phyloP scores from a whole-genome alignment of 352 stramenopile species.

The Globisporangium takayamanum region DNA sequence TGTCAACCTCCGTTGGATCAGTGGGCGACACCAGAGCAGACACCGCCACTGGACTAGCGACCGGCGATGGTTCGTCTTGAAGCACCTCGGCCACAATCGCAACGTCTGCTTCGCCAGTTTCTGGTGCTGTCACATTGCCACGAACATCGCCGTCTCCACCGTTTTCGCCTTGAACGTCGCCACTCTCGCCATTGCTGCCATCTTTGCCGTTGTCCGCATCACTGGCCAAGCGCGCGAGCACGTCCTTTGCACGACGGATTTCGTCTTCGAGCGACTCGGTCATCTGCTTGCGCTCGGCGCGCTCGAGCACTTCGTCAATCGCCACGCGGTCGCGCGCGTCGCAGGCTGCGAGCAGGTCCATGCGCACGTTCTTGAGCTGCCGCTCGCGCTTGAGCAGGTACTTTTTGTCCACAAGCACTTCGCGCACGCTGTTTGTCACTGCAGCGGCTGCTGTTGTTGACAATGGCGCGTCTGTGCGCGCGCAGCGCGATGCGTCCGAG shows the following conservation, averaged over 20 bases:
- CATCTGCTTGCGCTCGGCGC: constrained; percentile 75
- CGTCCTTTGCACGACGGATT: constrained; percentile 30
- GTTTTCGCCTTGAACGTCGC: background rate
- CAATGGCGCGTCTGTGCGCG: background rate
- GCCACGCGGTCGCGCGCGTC: constrained; percentile 28
- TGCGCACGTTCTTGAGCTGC: constrained; percentile 64
- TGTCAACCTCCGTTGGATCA: too few species aligned
- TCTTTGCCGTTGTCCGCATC: constrained; percentile 10
- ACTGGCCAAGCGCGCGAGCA: constrained; percentile 33
- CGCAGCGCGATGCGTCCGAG: too few species aligned
- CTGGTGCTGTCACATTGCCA: background rate
- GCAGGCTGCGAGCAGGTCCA: constrained; percentile 35
- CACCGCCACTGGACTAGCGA: too few species aligned
- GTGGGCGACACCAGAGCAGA: too few species aligned
- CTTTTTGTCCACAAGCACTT: constrained; percentile 66
- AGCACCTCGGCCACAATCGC: too few species aligned
- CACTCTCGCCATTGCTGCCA: background rate
- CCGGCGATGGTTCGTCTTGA: too few species aligned
- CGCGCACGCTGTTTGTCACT: constrained; percentile 14
- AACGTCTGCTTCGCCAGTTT: too few species aligned
- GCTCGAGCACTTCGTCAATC: constrained; percentile 58
- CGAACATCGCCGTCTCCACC: background rate
- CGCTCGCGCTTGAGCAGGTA: constrained; percentile 74
- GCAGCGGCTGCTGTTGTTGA: background rate
- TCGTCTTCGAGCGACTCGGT: constrained; percentile 51